Percentiles rank a stretch among this genome's conserved stretches.
Evolutionary conservation across 2,329 filamentous ascomycete species (phyloP).

Genomic region (Colletotrichum orbiculare): DNA sequence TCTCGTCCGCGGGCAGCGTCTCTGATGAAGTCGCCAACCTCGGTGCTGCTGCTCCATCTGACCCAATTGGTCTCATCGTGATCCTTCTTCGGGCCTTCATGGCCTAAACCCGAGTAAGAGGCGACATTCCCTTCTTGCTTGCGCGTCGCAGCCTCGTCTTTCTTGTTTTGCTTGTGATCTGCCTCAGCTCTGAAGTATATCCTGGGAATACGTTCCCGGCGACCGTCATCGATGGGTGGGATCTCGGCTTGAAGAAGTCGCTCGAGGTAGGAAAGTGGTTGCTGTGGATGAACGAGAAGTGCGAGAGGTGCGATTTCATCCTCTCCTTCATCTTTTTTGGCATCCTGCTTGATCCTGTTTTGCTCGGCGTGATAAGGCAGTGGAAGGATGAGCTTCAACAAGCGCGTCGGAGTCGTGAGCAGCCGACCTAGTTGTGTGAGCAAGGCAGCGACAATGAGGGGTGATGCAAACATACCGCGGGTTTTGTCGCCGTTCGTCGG

Average conservation of each 20-base stretch:
- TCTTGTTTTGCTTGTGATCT: conserved; percentile 57
- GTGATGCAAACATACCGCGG: conserved; percentile 43
- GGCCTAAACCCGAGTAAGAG: conserved; percentile 77
- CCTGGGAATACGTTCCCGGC: conserved; percentile 75
- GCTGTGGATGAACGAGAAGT: conserved; percentile 87
- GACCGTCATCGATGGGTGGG: conserved; percentile 73
- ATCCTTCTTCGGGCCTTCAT: conserved; percentile 60
- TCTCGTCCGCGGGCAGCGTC: conserved; percentile 87
- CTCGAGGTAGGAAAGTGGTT: conserved; percentile 91
- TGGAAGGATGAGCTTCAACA: conserved; percentile 84
- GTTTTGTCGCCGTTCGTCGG: conserved; percentile 41
- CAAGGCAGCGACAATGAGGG: neutral
- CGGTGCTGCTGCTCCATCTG: conserved; percentile 87
- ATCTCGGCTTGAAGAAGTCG: conserved; percentile 89
- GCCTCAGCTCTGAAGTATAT: conserved; percentile 85
- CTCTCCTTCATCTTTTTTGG: conserved; percentile 44
- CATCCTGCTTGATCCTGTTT: conserved; percentile 7
- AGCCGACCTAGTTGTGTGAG: conserved; percentile 69
- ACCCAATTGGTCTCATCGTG: conserved; percentile 70
- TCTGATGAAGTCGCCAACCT: conserved; percentile 93
- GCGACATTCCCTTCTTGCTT: conserved; percentile 63
- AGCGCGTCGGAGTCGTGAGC: conserved; percentile 81
- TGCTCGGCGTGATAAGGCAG: conserved; percentile 57
- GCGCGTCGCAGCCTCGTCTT: conserved; percentile 37
- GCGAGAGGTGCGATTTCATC: conserved; percentile 81